These are phyloP conservation scores for Xylaria multiplex DNA, from an alignment of 2,329 filamentous ascomycete genomes.

Conservation along the genomic window DNA sequence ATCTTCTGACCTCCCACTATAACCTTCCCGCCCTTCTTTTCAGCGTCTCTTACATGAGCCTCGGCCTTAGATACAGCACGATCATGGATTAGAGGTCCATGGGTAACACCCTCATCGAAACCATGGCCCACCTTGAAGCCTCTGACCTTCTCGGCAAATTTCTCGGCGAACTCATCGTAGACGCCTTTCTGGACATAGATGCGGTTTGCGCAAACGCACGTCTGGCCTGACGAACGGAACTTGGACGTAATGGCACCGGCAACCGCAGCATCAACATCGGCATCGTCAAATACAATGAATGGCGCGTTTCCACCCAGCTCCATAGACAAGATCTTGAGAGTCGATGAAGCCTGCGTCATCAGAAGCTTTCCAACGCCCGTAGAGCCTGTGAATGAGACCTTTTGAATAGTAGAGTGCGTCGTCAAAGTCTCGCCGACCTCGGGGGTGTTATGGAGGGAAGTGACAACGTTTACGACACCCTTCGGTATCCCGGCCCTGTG, in stretches of 20 bases:
- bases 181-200: constrained; percentile 82
- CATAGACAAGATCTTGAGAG: constrained; percentile 84
- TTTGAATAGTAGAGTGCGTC: constrained; percentile 79
- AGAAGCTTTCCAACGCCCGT: constrained; percentile 76
- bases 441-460: constrained; percentile 79
- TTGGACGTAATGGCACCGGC: constrained; percentile 85
- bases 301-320: constrained; percentile 95
- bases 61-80: constrained; percentile 84
- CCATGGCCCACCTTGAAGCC: constrained; percentile 80
- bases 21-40: constrained; percentile 79
- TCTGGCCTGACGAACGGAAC: constrained; percentile 95
- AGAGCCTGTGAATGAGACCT: constrained; percentile 93
- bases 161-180: constrained; percentile 77
- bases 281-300: constrained; percentile 97
- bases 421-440: constrained; percentile 82
- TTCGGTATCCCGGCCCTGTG: constrained; percentile 88
- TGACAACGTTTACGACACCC: constrained; percentile 91
- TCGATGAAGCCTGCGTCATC: constrained; percentile 88
- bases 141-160: constrained; percentile 77
- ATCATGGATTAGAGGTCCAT: constrained; percentile 86
- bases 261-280: constrained; percentile 86
- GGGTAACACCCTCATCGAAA: constrained; percentile 75
- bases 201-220: constrained; percentile 89
- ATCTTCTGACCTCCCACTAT: constrained; percentile 79
- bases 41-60: constrained; percentile 81